These are phyloP conservation scores for Penicillium canescens DNA, from an alignment of 495 filamentous ascomycete species.

Conservation along the genomic window DNA sequence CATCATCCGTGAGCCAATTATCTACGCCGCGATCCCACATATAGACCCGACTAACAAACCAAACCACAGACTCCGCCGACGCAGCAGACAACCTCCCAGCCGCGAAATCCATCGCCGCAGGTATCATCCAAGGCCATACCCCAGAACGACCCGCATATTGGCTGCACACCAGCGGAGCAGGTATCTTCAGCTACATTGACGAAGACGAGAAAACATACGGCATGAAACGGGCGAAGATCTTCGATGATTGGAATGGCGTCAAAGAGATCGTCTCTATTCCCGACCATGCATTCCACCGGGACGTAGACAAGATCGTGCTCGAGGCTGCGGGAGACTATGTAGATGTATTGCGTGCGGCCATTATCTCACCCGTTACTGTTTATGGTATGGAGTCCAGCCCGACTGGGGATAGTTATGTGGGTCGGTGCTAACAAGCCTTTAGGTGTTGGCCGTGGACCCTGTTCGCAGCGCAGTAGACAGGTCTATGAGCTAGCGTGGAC, in stretches of 20 bases:
- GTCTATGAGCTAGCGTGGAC: conserved; percentile 49
- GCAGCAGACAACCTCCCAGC: conserved; percentile 38
- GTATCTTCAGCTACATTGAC: conserved; percentile 12
- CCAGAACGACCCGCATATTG: conserved; percentile 36
- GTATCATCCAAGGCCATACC: conserved; percentile 23
- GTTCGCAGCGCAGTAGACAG: conserved; percentile 59
- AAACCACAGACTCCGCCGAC: conserved; percentile 40
- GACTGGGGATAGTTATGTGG: neutral
- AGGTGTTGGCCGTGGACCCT: conserved; percentile 55
- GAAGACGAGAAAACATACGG: conserved; percentile 7
- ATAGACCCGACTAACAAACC: neutral
- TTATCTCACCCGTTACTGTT: conserved; percentile 66
- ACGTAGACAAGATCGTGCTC: conserved; percentile 50
- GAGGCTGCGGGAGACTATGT: conserved; percentile 25
- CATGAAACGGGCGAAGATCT: conserved; percentile 20
- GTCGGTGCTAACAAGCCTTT: neutral
- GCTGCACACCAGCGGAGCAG: conserved; percentile 32
- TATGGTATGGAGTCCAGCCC: conserved; percentile 50
- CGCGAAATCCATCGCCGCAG: conserved; percentile 35
- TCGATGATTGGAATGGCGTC: conserved; percentile 44
- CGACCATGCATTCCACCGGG: conserved; percentile 43
- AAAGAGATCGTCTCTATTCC: conserved; percentile 44
- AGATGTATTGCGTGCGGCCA: conserved; percentile 51
- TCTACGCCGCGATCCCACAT: conserved; percentile 52
- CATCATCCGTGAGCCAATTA: conserved; percentile 50